Evolutionary conservation across 208 protist species (phyloP), one percentile per base, ranked within the genome.

Genomic region (Strigomonas culicis): DNA sequence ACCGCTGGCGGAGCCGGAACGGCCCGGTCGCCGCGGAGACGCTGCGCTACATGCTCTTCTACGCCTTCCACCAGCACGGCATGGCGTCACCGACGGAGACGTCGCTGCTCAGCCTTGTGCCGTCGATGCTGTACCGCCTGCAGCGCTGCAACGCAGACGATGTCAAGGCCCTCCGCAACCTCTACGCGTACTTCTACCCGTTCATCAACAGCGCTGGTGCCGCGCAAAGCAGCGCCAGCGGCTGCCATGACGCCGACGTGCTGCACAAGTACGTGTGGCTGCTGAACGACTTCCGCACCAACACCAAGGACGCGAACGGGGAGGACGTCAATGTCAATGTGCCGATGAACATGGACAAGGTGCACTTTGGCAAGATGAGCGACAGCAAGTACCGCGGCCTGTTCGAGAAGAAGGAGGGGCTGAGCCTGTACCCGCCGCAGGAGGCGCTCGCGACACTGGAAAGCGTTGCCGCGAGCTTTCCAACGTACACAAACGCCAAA

Each of bases 121-220:
- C 82, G 8, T 79, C 82, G 19, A 57, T 89, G 57, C 74, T 89
- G 15, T 89, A 89, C 61, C 79, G 82, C 51, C 63, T 89, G 28
- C 82, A 89, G 65, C 79, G 82, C 22, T 89, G 82, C 63, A 59
- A 32, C 17, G 63, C 70, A 0, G 28, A 43, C 15, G 82, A 89
- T 28, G 53, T 83, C 4, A 53, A 17, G 13, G 75, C 82, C 32
- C 66, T 89, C 25, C 79, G 60, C 61, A 19, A 44, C 10, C 71
- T 89, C 7, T 69, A 65, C 63, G 56, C n/a, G 6, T n/a, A 52
- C 6, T 69, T 89, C 15, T 69, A 65, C 63, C 51, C n/a, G 4
- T 74, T 63, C 63, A 59, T 70, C 15, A 63, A 59, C 8, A 68
- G 66, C 39, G 22, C 36, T 3, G 32, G 24, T 17, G 17, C 4